Percentiles rank a stretch among this genome's conserved stretches.
These are phyloP conservation scores for Eucalyptus erythrocorys DNA, from an alignment of 345 rosid genomes.

Conservation along the genomic window DNA sequence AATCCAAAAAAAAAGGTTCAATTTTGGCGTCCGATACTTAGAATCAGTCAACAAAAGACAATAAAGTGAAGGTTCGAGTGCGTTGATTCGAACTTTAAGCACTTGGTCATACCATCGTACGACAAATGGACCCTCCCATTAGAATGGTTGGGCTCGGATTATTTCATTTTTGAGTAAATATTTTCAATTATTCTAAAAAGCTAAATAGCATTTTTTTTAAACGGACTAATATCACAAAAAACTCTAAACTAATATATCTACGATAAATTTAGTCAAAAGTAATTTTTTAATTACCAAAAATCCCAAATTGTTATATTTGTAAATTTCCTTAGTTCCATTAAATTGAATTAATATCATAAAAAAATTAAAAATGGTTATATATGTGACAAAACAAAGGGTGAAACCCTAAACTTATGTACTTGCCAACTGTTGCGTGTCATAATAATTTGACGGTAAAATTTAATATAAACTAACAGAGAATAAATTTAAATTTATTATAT, in stretches of 20 bases:
- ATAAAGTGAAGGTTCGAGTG: neutral
- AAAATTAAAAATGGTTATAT: no score
- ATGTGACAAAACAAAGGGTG: rapidly evolving
- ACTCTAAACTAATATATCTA: rapidly evolving
- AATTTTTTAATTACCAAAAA: no score
- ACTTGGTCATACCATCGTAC: neutral
- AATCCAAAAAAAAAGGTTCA: neutral
- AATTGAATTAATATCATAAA: neutral
- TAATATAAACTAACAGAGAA: rapidly evolving
- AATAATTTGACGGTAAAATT: rapidly evolving
- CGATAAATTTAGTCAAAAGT: rapidly evolving
- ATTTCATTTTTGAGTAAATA: neutral
- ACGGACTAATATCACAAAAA: neutral
- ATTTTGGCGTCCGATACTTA: neutral
- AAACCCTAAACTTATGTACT: no score
- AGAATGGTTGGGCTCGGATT: neutral
- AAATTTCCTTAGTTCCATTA: no score
- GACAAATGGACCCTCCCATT: neutral
- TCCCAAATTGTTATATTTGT: rapidly evolving
- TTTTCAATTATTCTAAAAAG: neutral
- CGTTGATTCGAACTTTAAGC: neutral
- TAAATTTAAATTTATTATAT: no score
- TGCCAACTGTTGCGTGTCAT: rapidly evolving
- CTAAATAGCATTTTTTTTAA: neutral
- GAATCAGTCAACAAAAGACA: neutral